A percentile compares a stretch with the other conserved stretches of the same genome.
Evolutionary conservation across 2,329 filamentous ascomycete genomes (phyloP).

Genomic region (Trichophyton equinum): DNA sequence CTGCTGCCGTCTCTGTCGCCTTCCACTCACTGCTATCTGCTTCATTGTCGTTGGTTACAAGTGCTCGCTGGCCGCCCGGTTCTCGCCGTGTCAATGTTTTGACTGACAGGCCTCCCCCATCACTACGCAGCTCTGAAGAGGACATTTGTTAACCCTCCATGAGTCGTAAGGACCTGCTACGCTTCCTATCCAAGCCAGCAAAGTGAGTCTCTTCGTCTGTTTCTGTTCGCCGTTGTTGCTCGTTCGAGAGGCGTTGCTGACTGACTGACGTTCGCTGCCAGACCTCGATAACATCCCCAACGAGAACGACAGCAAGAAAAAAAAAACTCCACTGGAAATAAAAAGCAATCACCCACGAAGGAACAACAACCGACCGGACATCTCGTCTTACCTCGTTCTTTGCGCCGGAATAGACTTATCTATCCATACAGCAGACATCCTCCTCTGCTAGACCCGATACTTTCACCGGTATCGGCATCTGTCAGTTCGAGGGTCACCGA

Average conservation of each 20-base stretch:
- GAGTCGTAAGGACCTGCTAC: slow-evolving; percentile 80
- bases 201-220: slow-evolving; percentile 50
- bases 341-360: background rate
- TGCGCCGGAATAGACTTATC: slow-evolving; percentile 9
- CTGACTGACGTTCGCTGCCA: slow-evolving; percentile 19
- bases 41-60: no score
- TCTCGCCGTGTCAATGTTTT: slow-evolving; percentile 2
- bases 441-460: slow-evolving; percentile 79
- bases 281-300: slow-evolving; percentile 50
- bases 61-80: background rate
- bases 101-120: background rate
- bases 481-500: slow-evolving; percentile 48
- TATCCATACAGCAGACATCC: slow-evolving; percentile 43
- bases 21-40: background rate
- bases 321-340: background rate
- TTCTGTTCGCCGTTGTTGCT: background rate
- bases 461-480: slow-evolving; percentile 72
- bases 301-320: background rate
- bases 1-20: background rate
- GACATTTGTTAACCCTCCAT: slow-evolving; percentile 49
- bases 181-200: slow-evolving; percentile 87
- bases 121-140: slow-evolving; percentile 16
- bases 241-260: slow-evolving; percentile 9
- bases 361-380: background rate
- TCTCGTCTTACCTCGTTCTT: background rate